A percentile compares a stretch with the other conserved stretches of the same genome.
Conservation (phyloP, 2,329 filamentous ascomycete genomes). For the Arthrobotrys iridis region DNA sequence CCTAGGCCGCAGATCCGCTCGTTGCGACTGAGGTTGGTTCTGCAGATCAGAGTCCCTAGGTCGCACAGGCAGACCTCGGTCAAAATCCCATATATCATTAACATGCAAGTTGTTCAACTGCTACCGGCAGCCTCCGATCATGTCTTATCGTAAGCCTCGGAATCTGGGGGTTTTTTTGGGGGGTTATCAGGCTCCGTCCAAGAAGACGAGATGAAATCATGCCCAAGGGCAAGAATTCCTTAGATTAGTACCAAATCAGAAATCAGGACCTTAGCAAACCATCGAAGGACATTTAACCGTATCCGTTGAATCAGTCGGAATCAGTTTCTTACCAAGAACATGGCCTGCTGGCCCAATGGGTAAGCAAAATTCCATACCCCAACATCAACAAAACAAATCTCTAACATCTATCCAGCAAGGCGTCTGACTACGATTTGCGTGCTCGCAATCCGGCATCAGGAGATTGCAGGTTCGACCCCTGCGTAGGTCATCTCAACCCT, state of each 20-base stretch:
- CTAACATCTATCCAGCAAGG: neutral
- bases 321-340: neutral
- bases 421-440: constrained; percentile 6
- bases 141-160: no score
- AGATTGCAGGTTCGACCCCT: constrained; percentile 17
- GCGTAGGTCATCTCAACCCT: constrained; percentile 1
- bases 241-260: no score
- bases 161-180: no score
- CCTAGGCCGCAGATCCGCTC: neutral
- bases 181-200: no score
- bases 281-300: neutral
- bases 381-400: neutral
- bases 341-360: constrained; percentile 5
- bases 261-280: neutral
- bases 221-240: no score
- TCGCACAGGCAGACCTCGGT: neutral
- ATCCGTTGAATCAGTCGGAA: neutral
- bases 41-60: neutral
- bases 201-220: no score
- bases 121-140: no score
- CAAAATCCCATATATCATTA: no score
- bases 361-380: neutral
- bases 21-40: neutral
- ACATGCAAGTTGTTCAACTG: no score
- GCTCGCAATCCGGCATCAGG: constrained; percentile 1